Conservation (phyloP, 1,284 basidiomycete species). For the Phaffia rhodozyma region DNA sequence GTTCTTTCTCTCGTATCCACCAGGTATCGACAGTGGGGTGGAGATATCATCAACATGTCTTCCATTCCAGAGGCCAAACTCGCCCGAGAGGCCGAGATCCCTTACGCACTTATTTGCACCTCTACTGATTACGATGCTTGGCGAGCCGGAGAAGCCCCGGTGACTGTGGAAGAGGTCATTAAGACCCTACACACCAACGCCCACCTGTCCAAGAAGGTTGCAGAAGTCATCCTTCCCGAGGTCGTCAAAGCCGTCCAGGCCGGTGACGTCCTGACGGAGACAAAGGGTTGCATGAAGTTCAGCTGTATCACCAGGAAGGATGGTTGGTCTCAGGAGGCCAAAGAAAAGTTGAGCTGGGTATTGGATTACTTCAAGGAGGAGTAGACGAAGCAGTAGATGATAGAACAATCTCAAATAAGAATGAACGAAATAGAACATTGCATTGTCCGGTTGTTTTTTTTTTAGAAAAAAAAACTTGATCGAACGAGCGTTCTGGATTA, state of each 20-base stretch:
- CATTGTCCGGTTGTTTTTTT: too few relatives aligned
- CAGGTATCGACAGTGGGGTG: conserved; percentile 73
- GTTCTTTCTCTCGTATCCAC: background rate
- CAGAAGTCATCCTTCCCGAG: conserved; percentile 63
- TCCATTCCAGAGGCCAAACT: conserved; percentile 91
- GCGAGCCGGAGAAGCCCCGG: conserved; percentile 64
- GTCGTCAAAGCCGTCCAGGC: conserved; percentile 50
- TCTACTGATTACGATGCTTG: conserved; percentile 85
- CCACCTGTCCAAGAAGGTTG: conserved; percentile 54
- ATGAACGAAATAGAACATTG: too few relatives aligned
- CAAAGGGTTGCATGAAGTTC: conserved; percentile 48
- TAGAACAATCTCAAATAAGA: too few relatives aligned
- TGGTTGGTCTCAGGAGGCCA: conserved; percentile 8
- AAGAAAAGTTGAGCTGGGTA: conserved; percentile 14
- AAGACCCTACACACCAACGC: conserved; percentile 78
- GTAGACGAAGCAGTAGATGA: background rate
- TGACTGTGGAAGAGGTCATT: conserved; percentile 69
- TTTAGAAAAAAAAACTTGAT: too few relatives aligned
- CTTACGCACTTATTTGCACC: conserved; percentile 85
- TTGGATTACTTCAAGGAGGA: conserved; percentile 13
- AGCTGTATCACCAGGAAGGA: conserved; percentile 14
- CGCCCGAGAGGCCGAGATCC: conserved; percentile 85
- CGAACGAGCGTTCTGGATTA: too few relatives aligned
- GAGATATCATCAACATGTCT: conserved; percentile 92
- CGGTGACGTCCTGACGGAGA: conserved; percentile 48